phyloP scores from a whole-genome alignment of 2,329 filamentous ascomycete species.

The Pseudohalonectria lignicola region DNA sequence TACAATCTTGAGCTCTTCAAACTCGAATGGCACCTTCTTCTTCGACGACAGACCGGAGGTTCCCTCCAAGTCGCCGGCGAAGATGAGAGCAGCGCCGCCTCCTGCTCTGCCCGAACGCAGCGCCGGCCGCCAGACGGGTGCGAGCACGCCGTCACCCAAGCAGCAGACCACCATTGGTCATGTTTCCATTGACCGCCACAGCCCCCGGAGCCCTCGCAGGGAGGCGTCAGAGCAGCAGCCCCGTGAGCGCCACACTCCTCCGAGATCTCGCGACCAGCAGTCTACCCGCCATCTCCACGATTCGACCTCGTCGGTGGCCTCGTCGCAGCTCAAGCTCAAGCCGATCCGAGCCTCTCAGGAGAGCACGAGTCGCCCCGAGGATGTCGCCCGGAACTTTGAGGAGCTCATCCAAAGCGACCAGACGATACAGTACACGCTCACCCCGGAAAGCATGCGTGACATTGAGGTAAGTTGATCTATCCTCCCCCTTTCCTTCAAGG shows the following conservation, averaged over 20 bases:
- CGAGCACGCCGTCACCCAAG: neutral
- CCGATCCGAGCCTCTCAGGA: constrained; percentile 48
- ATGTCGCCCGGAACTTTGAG: constrained; percentile 61
- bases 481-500: no score
- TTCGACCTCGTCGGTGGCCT: constrained; percentile 40
- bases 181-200: constrained; percentile 14
- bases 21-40: constrained; percentile 17
- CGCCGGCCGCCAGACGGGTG: constrained; percentile 4
- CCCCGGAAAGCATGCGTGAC: constrained; percentile 67
- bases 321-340: constrained; percentile 38
- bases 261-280: constrained; percentile 8
- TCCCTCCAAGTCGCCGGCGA: constrained; percentile 17
- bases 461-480: constrained; percentile 58
- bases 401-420: constrained; percentile 72
- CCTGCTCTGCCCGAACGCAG: constrained; percentile 10
- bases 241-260: neutral
- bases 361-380: constrained; percentile 35
- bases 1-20: constrained; percentile 19
- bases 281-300: constrained; percentile 27
- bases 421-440: constrained; percentile 74
- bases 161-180: constrained; percentile 17
- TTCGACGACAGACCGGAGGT: constrained; percentile 23
- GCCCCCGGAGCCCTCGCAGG: constrained; percentile 4
- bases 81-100: neutral
- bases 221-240: constrained; percentile 6